Base-by-base conservation (phyloP, 306 rosid genomes). In the Sesbania bispinosa region DNA sequence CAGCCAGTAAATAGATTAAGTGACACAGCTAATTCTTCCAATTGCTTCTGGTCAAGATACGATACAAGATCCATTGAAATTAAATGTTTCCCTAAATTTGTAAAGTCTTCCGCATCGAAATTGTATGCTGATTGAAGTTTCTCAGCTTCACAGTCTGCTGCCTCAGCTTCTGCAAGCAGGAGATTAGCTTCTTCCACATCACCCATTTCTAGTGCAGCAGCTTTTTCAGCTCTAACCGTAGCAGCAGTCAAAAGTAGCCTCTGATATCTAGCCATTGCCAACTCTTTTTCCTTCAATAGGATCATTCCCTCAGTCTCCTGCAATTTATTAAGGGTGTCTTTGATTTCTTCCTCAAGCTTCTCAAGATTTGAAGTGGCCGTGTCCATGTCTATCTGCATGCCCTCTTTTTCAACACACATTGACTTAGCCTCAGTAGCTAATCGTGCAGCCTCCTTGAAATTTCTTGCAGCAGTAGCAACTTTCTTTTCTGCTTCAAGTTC, bases 401-500 rank as follows among this genome's bases (percentile, higher is more conserved):
- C 62, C 45, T 86, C 88, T 65, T 85, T 90, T 77, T 90, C 92
- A 71, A 80, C 74, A 55, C 62, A 58, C 41, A 83, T 73, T 73
- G 90, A 79, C 81, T 90, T 90, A 6, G 97, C 88, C 82, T 88
- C 95, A 0, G 85, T 74, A 62, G 97, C 88, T 77, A 90, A 75
- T 65, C 95, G 85, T 13, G 90, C 97, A 71, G 97, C 95, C 80
- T 88, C 97, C 78, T 88, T 90, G 73, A 90, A 90, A 79, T 90
- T 90, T 69, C 95, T 87, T 29, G 90, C 88, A 76, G 95, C 71
- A 30, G 89, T 88, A 63, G 92, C 95, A 67, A 90, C 92, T 77
- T 79, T 90, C 82, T 88, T 90, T 80, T 85, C 92, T 43, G 90
- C 95, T 83, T 90, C 95, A 45, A 90, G 86, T 81, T 90, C 95